phyloP scores from a whole-genome alignment of 805 yeast species.

The Starmerella davenportii region DNA sequence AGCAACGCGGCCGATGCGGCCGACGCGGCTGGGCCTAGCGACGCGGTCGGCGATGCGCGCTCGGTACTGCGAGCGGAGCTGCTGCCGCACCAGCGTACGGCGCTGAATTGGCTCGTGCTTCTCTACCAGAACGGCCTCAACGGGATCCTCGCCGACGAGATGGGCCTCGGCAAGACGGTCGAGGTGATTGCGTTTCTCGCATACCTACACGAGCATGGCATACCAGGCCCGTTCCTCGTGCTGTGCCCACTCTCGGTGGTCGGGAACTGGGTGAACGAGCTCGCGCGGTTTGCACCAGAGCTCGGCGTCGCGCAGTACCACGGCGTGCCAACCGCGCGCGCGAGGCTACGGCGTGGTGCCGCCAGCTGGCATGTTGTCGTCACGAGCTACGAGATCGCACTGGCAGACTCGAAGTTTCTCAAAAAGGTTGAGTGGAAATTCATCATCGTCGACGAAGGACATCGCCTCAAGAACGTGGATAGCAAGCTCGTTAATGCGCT shows the following conservation, averaged over 20 bases:
- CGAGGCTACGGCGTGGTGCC: conserved; percentile 23
- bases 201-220: conserved; percentile 59
- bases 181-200: conserved; percentile 70
- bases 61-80: conserved; percentile 39
- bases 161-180: conserved; percentile 91
- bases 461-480: conserved; percentile 68
- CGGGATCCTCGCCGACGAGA: conserved; percentile 91
- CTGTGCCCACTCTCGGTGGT: conserved; percentile 89
- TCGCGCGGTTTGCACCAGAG: conserved; percentile 53
- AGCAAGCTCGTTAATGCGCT: conserved; percentile 57
- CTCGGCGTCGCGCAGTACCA: conserved; percentile 41
- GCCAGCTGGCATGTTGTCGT: conserved; percentile 36
- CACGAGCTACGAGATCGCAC: conserved; percentile 66
- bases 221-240: conserved; percentile 71
- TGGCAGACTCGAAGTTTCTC: conserved; percentile 46
- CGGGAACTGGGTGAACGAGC: conserved; percentile 67
- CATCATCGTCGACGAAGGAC: conserved; percentile 90
- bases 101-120: conserved; percentile 78
- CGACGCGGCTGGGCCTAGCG: conserved; percentile 31
- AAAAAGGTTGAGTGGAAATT: conserved; percentile 52
- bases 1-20: conserved; percentile 14
- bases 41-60: too few species aligned
- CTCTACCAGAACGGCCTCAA: conserved; percentile 84
- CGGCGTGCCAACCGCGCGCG: conserved; percentile 45
- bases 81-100: conserved; percentile 76